A percentile compares a stretch with the other conserved stretches of the same genome.
Evolutionary conservation across 2,329 filamentous ascomycete genomes (phyloP).

Genomic region (Botrytis aclada): DNA sequence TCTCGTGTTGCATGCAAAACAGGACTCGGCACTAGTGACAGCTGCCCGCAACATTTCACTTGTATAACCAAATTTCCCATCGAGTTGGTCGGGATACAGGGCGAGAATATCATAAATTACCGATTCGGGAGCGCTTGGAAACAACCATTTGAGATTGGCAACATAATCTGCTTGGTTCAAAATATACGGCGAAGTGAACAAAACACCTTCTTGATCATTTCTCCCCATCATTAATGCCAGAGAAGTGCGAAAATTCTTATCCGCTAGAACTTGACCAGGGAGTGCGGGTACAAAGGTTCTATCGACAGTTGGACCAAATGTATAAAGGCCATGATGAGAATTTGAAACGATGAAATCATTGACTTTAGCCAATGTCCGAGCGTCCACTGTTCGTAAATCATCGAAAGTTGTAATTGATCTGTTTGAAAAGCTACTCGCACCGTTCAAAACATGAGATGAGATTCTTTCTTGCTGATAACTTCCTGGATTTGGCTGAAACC

Average conservation of each 20-base stretch:
- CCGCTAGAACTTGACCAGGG: conserved; percentile 44
- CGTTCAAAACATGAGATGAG: neutral
- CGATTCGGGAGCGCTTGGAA: neutral
- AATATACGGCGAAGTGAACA: conserved; percentile 34
- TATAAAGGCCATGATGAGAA: neutral
- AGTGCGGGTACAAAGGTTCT: conserved; percentile 46
- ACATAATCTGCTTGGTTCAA: conserved; percentile 19
- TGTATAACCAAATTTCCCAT: conserved; percentile 45
- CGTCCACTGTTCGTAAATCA: neutral
- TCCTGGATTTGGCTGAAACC: conserved; percentile 21
- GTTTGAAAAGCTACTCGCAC: neutral
- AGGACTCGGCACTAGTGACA: conserved; percentile 43
- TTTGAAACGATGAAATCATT: neutral
- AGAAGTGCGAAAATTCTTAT: conserved; percentile 44
- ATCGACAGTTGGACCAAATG: conserved; percentile 44
- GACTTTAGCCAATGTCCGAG: neutral
- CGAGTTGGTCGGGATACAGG: conserved; percentile 49
- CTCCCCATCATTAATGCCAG: conserved; percentile 47
- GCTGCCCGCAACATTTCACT: conserved; percentile 44
- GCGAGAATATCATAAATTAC: conserved; percentile 41
- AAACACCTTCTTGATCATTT: conserved; percentile 42
- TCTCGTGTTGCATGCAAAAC: conserved; percentile 51
- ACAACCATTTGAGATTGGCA: neutral
- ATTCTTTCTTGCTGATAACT: conserved; percentile 1
- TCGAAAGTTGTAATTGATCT: neutral